Evolutionary conservation across 805 yeast genomes (phyloP), one percentile per base, ranked within the genome.

Genomic region (Wickerhamiella hasegawae): DNA sequence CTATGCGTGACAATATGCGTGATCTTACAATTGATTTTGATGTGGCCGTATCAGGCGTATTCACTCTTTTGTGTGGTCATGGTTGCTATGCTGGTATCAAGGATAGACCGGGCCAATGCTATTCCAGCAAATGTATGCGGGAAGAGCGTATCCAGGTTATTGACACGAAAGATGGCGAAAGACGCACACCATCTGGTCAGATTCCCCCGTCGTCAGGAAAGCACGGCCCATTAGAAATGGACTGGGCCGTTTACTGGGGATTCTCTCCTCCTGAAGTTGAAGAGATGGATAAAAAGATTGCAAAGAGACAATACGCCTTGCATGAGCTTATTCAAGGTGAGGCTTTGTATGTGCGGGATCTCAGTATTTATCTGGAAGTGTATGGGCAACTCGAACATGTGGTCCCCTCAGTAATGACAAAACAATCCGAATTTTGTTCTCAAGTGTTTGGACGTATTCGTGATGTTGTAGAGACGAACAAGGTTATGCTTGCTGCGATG

Each of bases 311-410:
- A 51, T 75, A 81, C 37, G 72, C 75, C 38, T 66, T 80, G 3
- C 83, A 77, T 54, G 94, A 82, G 49, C 57, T 81, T 32, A 69
- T 82, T 20, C 63, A 72, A 37, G 68, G 73, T 32, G 93, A 81
- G 44, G 81, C 76, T 45, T 66, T 71, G 14, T 77, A 76, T 35
- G 66, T 80, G 18, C 72, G 69, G 33, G 66, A 81, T 47, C 76
- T 84, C 2, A 64, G 66, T 41, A 70, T 76, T 3, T 76, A 80
- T 35, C 60, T 77, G 3, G 69, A 68, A 24, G 67, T 69, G 5
- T 73, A 68, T 41, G 76, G 78, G 1, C 59, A 57, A 17, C 57
- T 60, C 39, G 52, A 54, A 33, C 49, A 52, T 11, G 58, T 59
- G 20, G 50, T 54, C 12, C 65, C 71, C 1, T 57, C 62, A 8